Percentiles rank a stretch among this genome's conserved stretches.
Evolutionary conservation across 2,329 filamentous ascomycete species (phyloP).

Genomic region (Colletotrichum ledebouriae): DNA sequence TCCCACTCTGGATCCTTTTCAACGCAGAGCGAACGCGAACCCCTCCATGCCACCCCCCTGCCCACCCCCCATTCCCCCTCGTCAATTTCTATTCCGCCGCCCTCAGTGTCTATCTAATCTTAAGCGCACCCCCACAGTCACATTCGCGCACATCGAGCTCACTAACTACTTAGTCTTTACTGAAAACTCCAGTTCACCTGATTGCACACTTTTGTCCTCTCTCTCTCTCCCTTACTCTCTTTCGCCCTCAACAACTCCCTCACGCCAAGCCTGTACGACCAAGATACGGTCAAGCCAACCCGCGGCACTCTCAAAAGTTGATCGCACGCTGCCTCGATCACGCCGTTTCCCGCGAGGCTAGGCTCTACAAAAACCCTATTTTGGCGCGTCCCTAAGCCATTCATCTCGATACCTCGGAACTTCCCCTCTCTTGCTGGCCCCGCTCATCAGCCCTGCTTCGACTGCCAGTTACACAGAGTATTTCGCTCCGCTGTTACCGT

Average conservation of each 20-base stretch:
- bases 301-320: constrained; percentile 2
- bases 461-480: not conserved
- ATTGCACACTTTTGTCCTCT: constrained; percentile 1
- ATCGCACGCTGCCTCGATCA: constrained; percentile 1
- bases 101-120: constrained; percentile 29
- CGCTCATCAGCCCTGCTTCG: constrained; percentile 15
- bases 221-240: constrained; percentile 18
- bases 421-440: constrained; percentile 19
- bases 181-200: constrained; percentile 37
- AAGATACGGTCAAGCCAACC: constrained; percentile 3
- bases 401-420: constrained; percentile 21
- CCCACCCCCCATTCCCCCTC: constrained; percentile 21
- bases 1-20: not conserved
- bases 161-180: constrained; percentile 39
- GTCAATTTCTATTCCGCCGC: constrained; percentile 26
- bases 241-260: constrained; percentile 12
- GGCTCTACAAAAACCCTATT: constrained; percentile 28
- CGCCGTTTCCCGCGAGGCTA: constrained; percentile 3
- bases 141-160: constrained; percentile 36
- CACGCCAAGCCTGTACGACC: constrained; percentile 2
- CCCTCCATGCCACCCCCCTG: constrained; percentile 28
- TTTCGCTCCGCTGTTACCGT: not conserved
- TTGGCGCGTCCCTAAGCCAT: constrained; percentile 25
- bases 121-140: constrained; percentile 39
- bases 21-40: constrained; percentile 32